phyloP scores from a whole-genome alignment of 2,329 filamentous ascomycete genomes.

The Paracorniculantispora psalliotae region DNA sequence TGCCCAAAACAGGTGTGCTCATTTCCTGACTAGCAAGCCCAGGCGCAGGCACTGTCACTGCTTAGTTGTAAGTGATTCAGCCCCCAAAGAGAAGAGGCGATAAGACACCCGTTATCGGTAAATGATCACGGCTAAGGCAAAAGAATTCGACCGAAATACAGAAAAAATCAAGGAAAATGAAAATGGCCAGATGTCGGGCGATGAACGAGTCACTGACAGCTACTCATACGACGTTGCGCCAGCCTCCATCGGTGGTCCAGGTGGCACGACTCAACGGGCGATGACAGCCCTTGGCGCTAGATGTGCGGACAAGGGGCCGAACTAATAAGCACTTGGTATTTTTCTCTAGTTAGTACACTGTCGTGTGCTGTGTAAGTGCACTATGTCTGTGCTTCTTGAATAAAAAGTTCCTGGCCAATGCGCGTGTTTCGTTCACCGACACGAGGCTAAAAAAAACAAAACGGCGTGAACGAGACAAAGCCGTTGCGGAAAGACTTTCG shows the following conservation, averaged over 20 bases:
- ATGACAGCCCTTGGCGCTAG: not conserved
- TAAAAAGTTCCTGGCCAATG: not conserved
- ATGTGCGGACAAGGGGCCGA: not conserved
- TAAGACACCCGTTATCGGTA: no score
- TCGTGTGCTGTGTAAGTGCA: no score
- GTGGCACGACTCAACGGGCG: not conserved
- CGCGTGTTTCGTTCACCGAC: not conserved
- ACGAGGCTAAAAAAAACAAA: not conserved
- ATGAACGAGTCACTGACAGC: not conserved
- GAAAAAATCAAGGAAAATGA: not conserved
- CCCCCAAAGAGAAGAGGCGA: not conserved
- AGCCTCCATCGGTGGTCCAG: not conserved
- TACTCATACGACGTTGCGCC: not conserved
- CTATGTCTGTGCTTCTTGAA: no score
- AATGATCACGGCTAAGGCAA: no score
- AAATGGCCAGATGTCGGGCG: not conserved
- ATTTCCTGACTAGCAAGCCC: slow-evolving; percentile 1
- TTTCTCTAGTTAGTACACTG: no score
- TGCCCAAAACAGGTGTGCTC: not conserved
- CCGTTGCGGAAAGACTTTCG: not conserved
- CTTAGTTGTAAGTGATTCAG: not conserved
- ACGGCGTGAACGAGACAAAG: not conserved
- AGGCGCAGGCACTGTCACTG: no score
- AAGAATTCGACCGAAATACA: no score
- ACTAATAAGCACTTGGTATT: no score